Percentiles rank a stretch among this genome's conserved stretches.
phyloP scores from a whole-genome alignment of 768 basidiomycete genomes.

The Kwoniella pini region DNA sequence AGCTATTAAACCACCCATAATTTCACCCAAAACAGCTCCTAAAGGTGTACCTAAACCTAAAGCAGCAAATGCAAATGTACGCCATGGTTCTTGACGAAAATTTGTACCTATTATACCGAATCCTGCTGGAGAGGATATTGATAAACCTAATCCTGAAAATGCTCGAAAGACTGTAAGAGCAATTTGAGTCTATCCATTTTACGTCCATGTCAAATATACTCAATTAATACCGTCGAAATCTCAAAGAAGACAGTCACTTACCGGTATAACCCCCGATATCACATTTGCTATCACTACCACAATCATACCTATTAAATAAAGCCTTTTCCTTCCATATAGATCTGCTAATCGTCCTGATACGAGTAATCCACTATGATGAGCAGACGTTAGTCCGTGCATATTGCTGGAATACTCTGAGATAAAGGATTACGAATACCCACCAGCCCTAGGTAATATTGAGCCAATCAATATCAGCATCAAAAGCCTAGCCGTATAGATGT shows the following conservation, averaged over 20 bases:
- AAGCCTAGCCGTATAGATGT: too few relatives aligned
- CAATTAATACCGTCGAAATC: too few relatives aligned
- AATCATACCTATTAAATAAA: constrained; percentile 65
- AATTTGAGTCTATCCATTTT: constrained; percentile 21
- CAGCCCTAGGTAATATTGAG: neutral
- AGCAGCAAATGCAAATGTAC: constrained; percentile 75
- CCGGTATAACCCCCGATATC: constrained; percentile 21
- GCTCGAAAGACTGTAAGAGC: constrained; percentile 32
- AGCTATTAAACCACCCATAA: too few relatives aligned
- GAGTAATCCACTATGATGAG: constrained; percentile 31
- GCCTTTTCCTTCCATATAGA: constrained; percentile 66
- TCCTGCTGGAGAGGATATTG: constrained; percentile 25
- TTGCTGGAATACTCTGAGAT: too few relatives aligned
- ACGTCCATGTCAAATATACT: too few relatives aligned
- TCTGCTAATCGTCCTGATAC: constrained; percentile 41
- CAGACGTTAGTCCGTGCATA: too few relatives aligned
- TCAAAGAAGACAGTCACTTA: constrained; percentile 1
- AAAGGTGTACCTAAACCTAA: constrained; percentile 79
- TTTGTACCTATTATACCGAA: constrained; percentile 31
- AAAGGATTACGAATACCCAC: too few relatives aligned
- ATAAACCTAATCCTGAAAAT: constrained; percentile 27
- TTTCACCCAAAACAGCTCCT: too few relatives aligned
- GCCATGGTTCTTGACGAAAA: constrained; percentile 51
- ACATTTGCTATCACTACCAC: constrained; percentile 64
- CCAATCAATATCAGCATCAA: too few relatives aligned